Evolutionary conservation across 2,329 filamentous ascomycete genomes (phyloP).

Genomic region (Achaetomium macrosporum): DNA sequence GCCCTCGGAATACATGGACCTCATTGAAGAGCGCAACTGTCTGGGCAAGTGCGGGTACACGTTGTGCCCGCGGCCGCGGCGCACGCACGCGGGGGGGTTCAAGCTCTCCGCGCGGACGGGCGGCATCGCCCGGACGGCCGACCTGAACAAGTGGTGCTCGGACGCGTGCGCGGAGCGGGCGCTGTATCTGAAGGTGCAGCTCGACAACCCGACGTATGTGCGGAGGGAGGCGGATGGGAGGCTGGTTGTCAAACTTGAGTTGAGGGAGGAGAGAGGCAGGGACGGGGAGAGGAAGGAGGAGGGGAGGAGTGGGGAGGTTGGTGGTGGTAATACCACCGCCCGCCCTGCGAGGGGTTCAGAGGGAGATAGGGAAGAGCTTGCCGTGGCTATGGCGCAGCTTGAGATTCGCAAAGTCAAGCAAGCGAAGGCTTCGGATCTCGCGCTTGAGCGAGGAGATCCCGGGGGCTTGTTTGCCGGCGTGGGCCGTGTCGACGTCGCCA

Average conservation of each 20-base stretch:
- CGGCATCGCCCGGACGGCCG: slow-evolving; percentile 64
- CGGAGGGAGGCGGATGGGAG: slow-evolving; percentile 7
- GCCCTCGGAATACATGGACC: slow-evolving; percentile 80
- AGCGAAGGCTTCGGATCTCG: slow-evolving; percentile 12
- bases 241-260: slow-evolving; percentile 56
- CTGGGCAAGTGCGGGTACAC: slow-evolving; percentile 77
- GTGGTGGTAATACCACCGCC: neutral
- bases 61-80: slow-evolving; percentile 56
- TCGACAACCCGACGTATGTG: slow-evolving; percentile 59
- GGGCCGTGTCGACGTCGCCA: slow-evolving; percentile 39
- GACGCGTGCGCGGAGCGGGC: slow-evolving; percentile 71
- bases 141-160: slow-evolving; percentile 84
- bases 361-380: slow-evolving; percentile 8
- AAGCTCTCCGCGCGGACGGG: slow-evolving; percentile 50
- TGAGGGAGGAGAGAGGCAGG: slow-evolving; percentile 22
- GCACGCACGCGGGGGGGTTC: slow-evolving; percentile 54
- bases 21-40: slow-evolving; percentile 84
- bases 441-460: slow-evolving; percentile 27
- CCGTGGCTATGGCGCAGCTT: slow-evolving; percentile 12
- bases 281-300: neutral
- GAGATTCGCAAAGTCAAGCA: slow-evolving; percentile 14
- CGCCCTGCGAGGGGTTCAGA: neutral
- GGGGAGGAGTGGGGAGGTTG: neutral
- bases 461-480: slow-evolving; percentile 21
- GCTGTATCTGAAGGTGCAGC: slow-evolving; percentile 81